Conservation (phyloP, 495 filamentous ascomycete species). For the Aspergillus sclerotiicarbonarius region DNA sequence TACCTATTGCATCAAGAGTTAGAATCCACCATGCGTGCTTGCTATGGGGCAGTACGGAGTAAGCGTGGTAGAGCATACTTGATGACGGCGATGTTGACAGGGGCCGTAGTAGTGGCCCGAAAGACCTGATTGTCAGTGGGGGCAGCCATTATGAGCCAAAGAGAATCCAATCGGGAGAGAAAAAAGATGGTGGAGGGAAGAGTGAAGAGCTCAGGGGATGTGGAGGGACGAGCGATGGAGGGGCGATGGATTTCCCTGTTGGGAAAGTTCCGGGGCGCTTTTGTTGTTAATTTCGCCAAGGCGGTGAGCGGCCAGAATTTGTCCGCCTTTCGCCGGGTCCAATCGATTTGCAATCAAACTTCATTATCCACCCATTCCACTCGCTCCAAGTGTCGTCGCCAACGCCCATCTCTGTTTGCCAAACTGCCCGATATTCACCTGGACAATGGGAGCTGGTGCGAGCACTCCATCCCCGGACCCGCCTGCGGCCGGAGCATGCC, state of each 20-base stretch:
- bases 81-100: conserved; percentile 98
- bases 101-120: conserved; percentile 91
- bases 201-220: background rate
- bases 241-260: conserved; percentile 17
- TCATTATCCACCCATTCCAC: conserved; percentile 1
- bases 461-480: conserved; percentile 38
- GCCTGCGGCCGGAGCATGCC: conserved; percentile 54
- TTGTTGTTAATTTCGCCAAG: conserved; percentile 7
- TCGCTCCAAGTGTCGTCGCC: background rate
- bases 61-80: conserved; percentile 59
- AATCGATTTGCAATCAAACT: conserved; percentile 5
- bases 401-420: background rate
- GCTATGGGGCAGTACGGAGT: conserved; percentile 13
- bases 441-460: conserved; percentile 38
- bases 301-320: conserved; percentile 37
- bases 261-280: conserved; percentile 10
- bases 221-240: conserved; percentile 8
- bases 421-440: background rate
- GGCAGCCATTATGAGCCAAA: conserved; percentile 43
- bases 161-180: background rate
- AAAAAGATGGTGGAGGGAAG: conserved; percentile 4
- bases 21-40: conserved; percentile 18
- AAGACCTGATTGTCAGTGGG: conserved; percentile 54
- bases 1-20: conserved; percentile 58
- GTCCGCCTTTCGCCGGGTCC: conserved; percentile 13